These are phyloP conservation scores for Aspergillus pseudoviridinutans DNA, from an alignment of 2,329 filamentous ascomycete genomes.

Conservation along the genomic window DNA sequence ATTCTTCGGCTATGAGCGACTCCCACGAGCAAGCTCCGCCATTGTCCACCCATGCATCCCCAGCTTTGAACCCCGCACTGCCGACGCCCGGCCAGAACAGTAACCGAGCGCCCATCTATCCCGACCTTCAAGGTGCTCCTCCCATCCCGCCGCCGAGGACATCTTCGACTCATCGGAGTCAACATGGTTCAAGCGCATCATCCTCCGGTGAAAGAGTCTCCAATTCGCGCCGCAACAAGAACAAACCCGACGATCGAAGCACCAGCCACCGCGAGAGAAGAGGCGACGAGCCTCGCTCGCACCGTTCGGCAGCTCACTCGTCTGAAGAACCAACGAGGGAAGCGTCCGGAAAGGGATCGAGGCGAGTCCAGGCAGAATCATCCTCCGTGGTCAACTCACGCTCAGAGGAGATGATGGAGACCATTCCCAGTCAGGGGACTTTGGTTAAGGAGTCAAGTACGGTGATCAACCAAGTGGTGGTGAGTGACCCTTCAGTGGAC, in stretches of 20 bases:
- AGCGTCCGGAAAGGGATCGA: constrained; percentile 37
- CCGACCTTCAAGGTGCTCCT: constrained; percentile 55
- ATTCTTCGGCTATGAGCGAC: constrained; percentile 42
- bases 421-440: constrained; percentile 54
- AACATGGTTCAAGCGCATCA: constrained; percentile 34
- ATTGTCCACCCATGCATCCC: constrained; percentile 39
- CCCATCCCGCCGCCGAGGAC: constrained; percentile 76
- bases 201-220: constrained; percentile 32
- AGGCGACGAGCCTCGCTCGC: constrained; percentile 38
- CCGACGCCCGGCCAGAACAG: constrained; percentile 25
- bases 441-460: constrained; percentile 73
- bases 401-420: constrained; percentile 46
- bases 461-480: constrained; percentile 70
- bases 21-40: constrained; percentile 43
- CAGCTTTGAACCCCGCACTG: constrained; percentile 33
- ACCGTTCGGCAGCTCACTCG: constrained; percentile 45
- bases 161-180: constrained; percentile 64
- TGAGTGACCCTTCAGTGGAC: constrained; percentile 72
- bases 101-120: constrained; percentile 31
- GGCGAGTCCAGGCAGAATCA: constrained; percentile 31
- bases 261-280: constrained; percentile 40
- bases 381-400: constrained; percentile 28
- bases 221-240: constrained; percentile 39
- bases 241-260: constrained; percentile 36
- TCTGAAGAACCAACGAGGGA: constrained; percentile 45